phyloP scores from a whole-genome alignment of 2,329 filamentous ascomycete genomes.

The Penicillium sp. region DNA sequence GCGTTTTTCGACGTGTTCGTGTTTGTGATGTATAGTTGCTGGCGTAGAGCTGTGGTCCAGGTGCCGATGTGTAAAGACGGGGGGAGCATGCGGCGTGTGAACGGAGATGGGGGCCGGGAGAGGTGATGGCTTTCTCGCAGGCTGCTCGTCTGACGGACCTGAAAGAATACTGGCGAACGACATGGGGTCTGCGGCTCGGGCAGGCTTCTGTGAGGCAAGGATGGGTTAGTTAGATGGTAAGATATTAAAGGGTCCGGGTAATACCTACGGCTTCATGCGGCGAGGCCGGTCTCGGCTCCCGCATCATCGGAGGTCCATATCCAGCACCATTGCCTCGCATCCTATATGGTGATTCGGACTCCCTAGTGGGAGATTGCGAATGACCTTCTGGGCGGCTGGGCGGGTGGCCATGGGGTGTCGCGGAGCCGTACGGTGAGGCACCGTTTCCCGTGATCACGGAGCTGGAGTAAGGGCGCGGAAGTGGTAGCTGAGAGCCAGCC shows the following conservation, averaged over 20 bases:
- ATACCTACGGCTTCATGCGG: conserved; percentile 44
- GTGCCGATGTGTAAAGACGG: conserved; percentile 10
- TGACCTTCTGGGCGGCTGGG: conserved; percentile 37
- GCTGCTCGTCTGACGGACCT: conserved; percentile 64
- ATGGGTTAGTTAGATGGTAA: conserved; percentile 21
- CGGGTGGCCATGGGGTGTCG: conserved; percentile 45
- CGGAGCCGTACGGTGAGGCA: conserved; percentile 39
- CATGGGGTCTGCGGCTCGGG: conserved; percentile 81
- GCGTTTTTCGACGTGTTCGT: conserved; percentile 34
- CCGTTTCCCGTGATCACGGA: conserved; percentile 38
- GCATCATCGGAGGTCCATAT: conserved; percentile 35
- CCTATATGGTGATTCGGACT: conserved; percentile 38
- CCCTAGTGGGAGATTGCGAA: conserved; percentile 45
- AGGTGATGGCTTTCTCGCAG: conserved; percentile 52
- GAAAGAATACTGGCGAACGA: conserved; percentile 94
- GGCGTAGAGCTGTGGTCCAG: conserved; percentile 29
- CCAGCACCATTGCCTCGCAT: conserved; percentile 32
- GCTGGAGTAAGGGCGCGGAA: conserved; percentile 37
- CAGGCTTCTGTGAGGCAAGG: conserved; percentile 58
- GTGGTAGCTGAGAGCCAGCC: conserved; percentile 32
- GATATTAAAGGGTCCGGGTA: neutral
- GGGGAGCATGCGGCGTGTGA: conserved; percentile 20
- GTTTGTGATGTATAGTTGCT: conserved; percentile 28
- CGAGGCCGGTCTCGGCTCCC: conserved; percentile 35
- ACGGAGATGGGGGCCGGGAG: conserved; percentile 33